Evolutionary conservation across 2,329 filamentous ascomycete genomes (phyloP), one percentile per base, ranked within the genome.

Genomic region (Dactylella cylindrospora): DNA sequence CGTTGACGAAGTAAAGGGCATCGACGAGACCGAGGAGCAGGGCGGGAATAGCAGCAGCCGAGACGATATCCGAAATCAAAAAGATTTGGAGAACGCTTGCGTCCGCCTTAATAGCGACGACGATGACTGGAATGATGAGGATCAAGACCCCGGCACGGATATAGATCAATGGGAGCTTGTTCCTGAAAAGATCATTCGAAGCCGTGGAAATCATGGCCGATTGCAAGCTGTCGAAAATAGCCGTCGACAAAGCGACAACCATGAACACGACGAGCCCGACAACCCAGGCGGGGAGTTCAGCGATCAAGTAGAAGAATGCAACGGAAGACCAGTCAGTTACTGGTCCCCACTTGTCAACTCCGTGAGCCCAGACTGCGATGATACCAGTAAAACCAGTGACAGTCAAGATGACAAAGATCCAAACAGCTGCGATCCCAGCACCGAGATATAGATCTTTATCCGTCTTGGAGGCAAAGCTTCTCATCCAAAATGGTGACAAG

Each of bases 191-290:
- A 70, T 93, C 88, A 75, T 91, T 91, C 66, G 85, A 89, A 10
- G 84, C 85, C 0, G 85, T 86, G n/a, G 85, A 88, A 5, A 91
- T 84, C 84, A 93, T 90, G 67, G 88, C 85, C 1, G 84, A 86
- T 73, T 91, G 88, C 29, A 91, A 77, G 64, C 80, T 85, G 76
- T 93, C 88, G 66, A 93, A 91, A 0, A 87, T 83, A 0, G 88
- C 84, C 2, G 85, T 88, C 69, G 82, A 86, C 46, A 93, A 79
- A 7, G 82, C 81, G 25, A 90, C 81, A 1, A 86, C 82, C 86
- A 93, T 90, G 70, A 91, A 83, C 7, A 93, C 77, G 0, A 91
- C 81, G 65, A 93, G 80, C 49, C 86, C 87, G 1, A 93, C 80
- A n/a, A 90, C 86, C 88, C 88, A 93, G 51, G 74, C 78, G 0